phyloP scores from a whole-genome alignment of 768 basidiomycete genomes.

The Austroboletus festivus region DNA sequence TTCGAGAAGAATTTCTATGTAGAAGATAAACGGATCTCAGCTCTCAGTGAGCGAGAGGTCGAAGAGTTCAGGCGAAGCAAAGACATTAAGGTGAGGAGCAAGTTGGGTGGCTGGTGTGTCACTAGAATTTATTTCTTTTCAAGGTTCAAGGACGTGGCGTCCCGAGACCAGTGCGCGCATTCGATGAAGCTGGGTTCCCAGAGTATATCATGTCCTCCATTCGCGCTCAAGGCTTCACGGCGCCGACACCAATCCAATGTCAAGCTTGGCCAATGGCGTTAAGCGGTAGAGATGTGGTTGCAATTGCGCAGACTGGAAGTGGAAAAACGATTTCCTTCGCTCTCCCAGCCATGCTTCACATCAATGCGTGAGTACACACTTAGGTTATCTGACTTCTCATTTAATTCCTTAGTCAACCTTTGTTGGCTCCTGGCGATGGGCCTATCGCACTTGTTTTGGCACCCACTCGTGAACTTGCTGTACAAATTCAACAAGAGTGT shows the following conservation, averaged over 20 bases:
- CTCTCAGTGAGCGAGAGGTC: slow-evolving; percentile 79
- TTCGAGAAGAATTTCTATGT: slow-evolving; percentile 99
- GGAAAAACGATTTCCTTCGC: slow-evolving; percentile 99
- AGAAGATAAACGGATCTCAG: slow-evolving; percentile 82
- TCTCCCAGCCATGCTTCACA: slow-evolving; percentile 98
- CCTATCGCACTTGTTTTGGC: slow-evolving; percentile 96
- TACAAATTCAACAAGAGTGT: slow-evolving; percentile 98
- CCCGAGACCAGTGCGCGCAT: slow-evolving; percentile 85
- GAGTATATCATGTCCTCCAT: slow-evolving; percentile 95
- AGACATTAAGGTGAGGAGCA: slow-evolving; percentile 73
- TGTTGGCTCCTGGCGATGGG: slow-evolving; percentile 91
- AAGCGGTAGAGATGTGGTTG: slow-evolving; percentile 89
- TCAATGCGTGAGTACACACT: slow-evolving; percentile 79
- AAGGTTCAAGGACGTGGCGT: slow-evolving; percentile 87
- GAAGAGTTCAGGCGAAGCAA: slow-evolving; percentile 81
- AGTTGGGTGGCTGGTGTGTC: neutral
- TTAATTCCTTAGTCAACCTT: slow-evolving; percentile 67
- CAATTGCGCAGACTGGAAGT: slow-evolving; percentile 97
- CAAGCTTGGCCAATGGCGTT: slow-evolving; percentile 99
- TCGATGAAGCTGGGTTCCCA: slow-evolving; percentile 95
- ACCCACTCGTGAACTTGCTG: slow-evolving; percentile 96
- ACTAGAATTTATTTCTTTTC: neutral
- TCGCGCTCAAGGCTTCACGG: slow-evolving; percentile 86
- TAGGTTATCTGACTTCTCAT: slow-evolving; percentile 1
- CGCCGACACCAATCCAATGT: slow-evolving; percentile 95